phyloP scores from a whole-genome alignment of 108 stramenopile genomes.

The Fistulifera pelliculosa region DNA sequence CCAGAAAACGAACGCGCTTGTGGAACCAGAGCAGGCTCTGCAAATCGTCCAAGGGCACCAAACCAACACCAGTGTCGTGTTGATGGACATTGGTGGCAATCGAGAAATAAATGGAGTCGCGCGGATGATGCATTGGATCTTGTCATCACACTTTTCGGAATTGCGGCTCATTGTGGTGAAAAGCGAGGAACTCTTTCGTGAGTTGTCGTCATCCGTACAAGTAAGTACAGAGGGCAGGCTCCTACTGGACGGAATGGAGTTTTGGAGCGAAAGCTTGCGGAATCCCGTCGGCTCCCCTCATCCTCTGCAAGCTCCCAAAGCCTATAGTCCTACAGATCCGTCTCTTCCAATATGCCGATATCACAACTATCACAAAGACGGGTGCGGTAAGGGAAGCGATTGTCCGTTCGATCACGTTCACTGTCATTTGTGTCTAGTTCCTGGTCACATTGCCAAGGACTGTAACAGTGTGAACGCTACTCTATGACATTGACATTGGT shows the following conservation, averaged over 20 bases:
- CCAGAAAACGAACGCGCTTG: no score
- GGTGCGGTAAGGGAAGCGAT: slow-evolving; percentile 22
- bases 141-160: slow-evolving; percentile 12
- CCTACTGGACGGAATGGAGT: slow-evolving; percentile 23
- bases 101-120: slow-evolving; percentile 50
- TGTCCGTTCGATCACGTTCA: slow-evolving; percentile 73
- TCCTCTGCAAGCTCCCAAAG: slow-evolving; percentile 59
- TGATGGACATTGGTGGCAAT: slow-evolving; percentile 84
- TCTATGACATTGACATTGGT: no score
- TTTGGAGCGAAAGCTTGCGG: slow-evolving; percentile 3
- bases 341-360: slow-evolving; percentile 73
- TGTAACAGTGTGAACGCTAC: slow-evolving; percentile 17
- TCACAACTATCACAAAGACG: slow-evolving; percentile 73
- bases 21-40: no score
- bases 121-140: slow-evolving; percentile 60
- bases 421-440: slow-evolving; percentile 60
- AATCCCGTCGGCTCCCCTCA: slow-evolving; percentile 36
- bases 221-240: slow-evolving; percentile 11
- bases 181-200: slow-evolving; percentile 46
- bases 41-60: slow-evolving; percentile 20
- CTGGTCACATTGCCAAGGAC: slow-evolving; percentile 53
- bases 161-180: slow-evolving; percentile 60
- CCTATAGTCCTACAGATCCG: slow-evolving; percentile 41
- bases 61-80: slow-evolving; percentile 26
- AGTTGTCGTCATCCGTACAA: slow-evolving; percentile 7